phyloP scores from a whole-genome alignment of 495 filamentous ascomycete species.

The Bathelium albidoporum region DNA sequence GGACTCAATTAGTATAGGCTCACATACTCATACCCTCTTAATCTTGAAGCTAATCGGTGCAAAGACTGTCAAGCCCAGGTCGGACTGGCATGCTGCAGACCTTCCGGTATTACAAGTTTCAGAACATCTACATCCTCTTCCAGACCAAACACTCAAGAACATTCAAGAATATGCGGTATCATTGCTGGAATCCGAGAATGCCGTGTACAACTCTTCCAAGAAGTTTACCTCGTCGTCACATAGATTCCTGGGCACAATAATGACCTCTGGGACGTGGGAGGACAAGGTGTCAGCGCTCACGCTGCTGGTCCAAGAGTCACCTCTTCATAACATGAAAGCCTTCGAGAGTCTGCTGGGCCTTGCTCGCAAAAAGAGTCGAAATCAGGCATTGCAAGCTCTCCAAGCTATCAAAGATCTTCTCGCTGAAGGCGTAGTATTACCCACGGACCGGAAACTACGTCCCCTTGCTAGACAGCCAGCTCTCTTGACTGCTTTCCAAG shows the following conservation, averaged over 20 bases:
- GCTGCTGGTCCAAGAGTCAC: conserved; percentile 87
- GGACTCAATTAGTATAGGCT: conserved; percentile 16
- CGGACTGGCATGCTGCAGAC: conserved; percentile 72
- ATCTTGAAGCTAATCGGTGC: conserved; percentile 9
- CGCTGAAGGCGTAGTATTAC: conserved; percentile 74
- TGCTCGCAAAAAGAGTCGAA: conserved; percentile 79
- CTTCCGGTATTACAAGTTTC: conserved; percentile 44
- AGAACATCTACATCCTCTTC: conserved; percentile 42
- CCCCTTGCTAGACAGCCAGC: conserved; percentile 71
- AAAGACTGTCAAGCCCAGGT: conserved; percentile 62
- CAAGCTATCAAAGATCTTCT: conserved; percentile 89
- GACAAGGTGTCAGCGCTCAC: conserved; percentile 96
- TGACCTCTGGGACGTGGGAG: conserved; percentile 88
- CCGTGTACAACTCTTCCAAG: conserved; percentile 45
- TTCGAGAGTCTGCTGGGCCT: conserved; percentile 72
- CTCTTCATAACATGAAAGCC: conserved; percentile 79
- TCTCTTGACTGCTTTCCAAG: conserved; percentile 57
- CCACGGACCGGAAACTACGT: conserved; percentile 67
- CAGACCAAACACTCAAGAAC: conserved; percentile 53
- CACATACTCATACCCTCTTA: too few species aligned
- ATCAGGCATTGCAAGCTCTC: conserved; percentile 86
- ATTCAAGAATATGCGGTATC: conserved; percentile 64
- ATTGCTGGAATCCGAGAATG: conserved; percentile 64
- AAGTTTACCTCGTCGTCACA: conserved; percentile 62
- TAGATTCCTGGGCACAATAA: conserved; percentile 91